These are phyloP conservation scores for Onygenales sp. DNA, from an alignment of 2,329 filamentous ascomycete species.

Conservation along the genomic window DNA sequence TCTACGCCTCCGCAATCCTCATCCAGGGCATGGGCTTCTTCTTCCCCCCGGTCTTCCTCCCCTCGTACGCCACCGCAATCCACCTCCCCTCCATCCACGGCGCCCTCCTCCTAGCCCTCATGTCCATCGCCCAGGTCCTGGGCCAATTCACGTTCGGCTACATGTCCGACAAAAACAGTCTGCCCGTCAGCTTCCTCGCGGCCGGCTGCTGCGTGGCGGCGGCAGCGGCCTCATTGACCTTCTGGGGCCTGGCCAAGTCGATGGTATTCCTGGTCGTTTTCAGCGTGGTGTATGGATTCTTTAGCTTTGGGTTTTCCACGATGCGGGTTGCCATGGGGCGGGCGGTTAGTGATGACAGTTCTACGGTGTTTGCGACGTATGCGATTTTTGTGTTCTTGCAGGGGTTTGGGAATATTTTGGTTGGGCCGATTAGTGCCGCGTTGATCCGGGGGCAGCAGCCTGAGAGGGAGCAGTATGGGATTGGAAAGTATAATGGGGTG, in stretches of 20 bases:
- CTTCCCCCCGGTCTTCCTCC: slow-evolving; percentile 28
- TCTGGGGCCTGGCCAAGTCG: slow-evolving; percentile 12
- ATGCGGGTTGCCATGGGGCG: neutral
- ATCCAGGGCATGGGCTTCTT: slow-evolving; percentile 26
- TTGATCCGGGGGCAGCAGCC: no score
- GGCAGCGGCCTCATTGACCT: neutral
- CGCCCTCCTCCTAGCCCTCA: slow-evolving; percentile 17
- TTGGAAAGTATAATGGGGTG: no score
- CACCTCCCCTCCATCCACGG: slow-evolving; percentile 12
- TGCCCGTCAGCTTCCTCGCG: slow-evolving; percentile 32
- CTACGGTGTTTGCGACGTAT: no score
- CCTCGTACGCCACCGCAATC: slow-evolving; percentile 20
- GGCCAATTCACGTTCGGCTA: slow-evolving; percentile 21
- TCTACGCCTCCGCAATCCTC: slow-evolving; percentile 38
- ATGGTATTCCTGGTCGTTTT: slow-evolving; percentile 33
- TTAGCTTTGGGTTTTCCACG: slow-evolving; percentile 29
- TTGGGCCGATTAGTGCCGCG: no score
- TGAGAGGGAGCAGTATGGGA: no score
- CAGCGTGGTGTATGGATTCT: slow-evolving; percentile 34
- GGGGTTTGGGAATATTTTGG: no score
- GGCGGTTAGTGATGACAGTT: no score
- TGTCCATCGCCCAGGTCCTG: slow-evolving; percentile 21
- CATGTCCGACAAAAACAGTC: slow-evolving; percentile 18
- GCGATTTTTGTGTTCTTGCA: no score
- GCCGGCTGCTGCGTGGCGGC: neutral